Conservation (phyloP, 2,329 filamentous ascomycete genomes). For the Knufia fluminis region DNA sequence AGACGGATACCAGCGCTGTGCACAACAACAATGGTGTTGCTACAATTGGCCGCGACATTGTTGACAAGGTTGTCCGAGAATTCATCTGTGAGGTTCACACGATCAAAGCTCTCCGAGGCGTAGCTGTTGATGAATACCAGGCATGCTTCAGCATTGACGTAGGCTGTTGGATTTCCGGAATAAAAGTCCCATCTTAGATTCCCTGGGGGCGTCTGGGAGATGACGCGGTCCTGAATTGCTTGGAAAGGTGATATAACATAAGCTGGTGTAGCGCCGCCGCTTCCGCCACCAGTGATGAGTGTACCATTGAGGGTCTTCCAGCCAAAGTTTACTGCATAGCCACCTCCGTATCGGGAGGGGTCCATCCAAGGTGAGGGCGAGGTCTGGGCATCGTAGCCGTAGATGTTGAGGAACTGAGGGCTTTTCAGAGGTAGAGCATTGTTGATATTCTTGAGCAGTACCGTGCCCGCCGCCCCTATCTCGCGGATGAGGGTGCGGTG, state of each 20-base stretch:
- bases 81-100: constrained; percentile 32
- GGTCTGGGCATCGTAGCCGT: constrained; percentile 47
- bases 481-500: neutral
- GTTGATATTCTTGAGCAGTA: constrained; percentile 31
- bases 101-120: constrained; percentile 39
- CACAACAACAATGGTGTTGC: constrained; percentile 48
- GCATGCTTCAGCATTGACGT: constrained; percentile 28
- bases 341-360: constrained; percentile 31
- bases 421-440: constrained; percentile 47
- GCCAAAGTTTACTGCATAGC: neutral
- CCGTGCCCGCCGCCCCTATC: constrained; percentile 2
- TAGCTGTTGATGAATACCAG: constrained; percentile 47
- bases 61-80: constrained; percentile 37
- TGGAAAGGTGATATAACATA: constrained; percentile 33
- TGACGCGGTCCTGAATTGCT: neutral
- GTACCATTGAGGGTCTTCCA: constrained; percentile 4
- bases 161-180: constrained; percentile 46
- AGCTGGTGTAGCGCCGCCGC: constrained; percentile 46
- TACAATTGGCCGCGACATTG: constrained; percentile 37
- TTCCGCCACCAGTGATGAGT: constrained; percentile 31
- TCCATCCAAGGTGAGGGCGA: neutral
- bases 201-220: neutral
- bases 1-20: constrained; percentile 52
- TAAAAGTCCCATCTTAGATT: constrained; percentile 7
- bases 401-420: constrained; percentile 48